Conservation (phyloP, 352 stramenopile species). For the Phytophthora pseudosyringae region DNA sequence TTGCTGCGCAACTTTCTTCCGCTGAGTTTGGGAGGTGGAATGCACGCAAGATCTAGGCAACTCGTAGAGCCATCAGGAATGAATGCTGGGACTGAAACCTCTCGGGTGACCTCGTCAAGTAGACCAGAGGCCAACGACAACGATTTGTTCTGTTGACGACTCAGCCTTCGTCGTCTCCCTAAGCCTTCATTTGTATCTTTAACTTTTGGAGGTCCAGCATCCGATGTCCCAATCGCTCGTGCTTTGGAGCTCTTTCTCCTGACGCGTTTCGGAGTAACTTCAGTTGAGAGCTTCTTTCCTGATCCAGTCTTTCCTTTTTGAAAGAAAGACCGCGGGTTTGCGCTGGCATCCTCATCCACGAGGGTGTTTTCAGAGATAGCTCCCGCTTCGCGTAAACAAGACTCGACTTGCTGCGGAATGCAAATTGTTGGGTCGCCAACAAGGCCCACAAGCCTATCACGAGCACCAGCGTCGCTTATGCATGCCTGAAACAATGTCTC, state of each 20-base stretch:
- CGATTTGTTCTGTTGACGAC: conserved; percentile 28
- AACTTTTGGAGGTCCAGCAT: conserved; percentile 22
- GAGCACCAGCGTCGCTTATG: conserved; percentile 38
- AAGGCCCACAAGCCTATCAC: conserved; percentile 37
- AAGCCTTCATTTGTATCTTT: conserved; percentile 21
- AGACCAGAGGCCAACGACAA: conserved; percentile 14
- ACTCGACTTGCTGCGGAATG: conserved; percentile 46
- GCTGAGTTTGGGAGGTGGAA: conserved; percentile 38
- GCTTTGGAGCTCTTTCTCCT: conserved; percentile 28
- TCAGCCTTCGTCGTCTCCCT: conserved; percentile 24
- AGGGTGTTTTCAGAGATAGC: conserved; percentile 15
- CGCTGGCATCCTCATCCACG: conserved; percentile 16
- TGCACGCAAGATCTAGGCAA: conserved; percentile 22
- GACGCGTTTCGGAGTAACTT: conserved; percentile 20
- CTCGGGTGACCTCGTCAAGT: conserved; percentile 11
- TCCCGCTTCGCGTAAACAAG: conserved; percentile 44
- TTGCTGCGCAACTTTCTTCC: conserved; percentile 47
- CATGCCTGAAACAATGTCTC: conserved; percentile 57
- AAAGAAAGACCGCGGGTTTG: conserved; percentile 19
- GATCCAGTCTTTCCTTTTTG: conserved; percentile 28
- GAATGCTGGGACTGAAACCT: conserved; percentile 17
- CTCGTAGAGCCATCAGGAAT: conserved; percentile 11
- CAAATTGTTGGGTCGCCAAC: conserved; percentile 47
- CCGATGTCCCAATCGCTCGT: conserved; percentile 16
- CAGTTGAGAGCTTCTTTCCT: conserved; percentile 24